These are phyloP conservation scores for Oryza rufipogon DNA, from an alignment of 176 grass and related monocot species.

Conservation along the genomic window DNA sequence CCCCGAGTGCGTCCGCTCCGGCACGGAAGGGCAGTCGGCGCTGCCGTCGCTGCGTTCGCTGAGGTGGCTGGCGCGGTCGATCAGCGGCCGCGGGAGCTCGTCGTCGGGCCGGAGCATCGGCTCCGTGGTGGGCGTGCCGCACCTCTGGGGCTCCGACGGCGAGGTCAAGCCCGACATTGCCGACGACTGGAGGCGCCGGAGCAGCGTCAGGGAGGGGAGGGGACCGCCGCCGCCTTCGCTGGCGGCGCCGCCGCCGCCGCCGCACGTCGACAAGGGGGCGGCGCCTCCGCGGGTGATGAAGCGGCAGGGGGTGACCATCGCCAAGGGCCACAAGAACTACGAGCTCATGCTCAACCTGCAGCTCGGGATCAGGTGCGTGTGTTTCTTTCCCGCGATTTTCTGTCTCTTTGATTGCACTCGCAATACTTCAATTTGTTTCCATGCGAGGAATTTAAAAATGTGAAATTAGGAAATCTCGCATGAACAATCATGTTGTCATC, in stretches of 20 bases:
- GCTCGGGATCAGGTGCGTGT: slow-evolving; percentile 78
- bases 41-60: slow-evolving; percentile 68
- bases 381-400: neutral
- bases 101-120: slow-evolving; percentile 36
- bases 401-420: neutral
- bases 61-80: slow-evolving; percentile 65
- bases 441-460: slow-evolving; percentile 5
- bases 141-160: slow-evolving; percentile 49
- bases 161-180: slow-evolving; percentile 44
- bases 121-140: slow-evolving; percentile 43
- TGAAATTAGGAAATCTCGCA: slow-evolving; percentile 5
- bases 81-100: slow-evolving; percentile 43
- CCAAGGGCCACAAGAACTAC: slow-evolving; percentile 92
- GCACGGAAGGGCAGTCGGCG: slow-evolving; percentile 58
- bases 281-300: slow-evolving; percentile 39
- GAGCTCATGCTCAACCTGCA: slow-evolving; percentile 99
- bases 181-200: slow-evolving; percentile 54
- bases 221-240: slow-evolving; percentile 22
- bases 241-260: neutral
- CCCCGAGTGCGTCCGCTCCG: slow-evolving; percentile 55
- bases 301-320: slow-evolving; percentile 76
- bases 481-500: neutral
- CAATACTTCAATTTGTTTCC: neutral
- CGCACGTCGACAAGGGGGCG: slow-evolving; percentile 16
- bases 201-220: slow-evolving; percentile 46